phyloP scores from a whole-genome alignment of 2,329 filamentous ascomycete species.

The Cercospora janseana region DNA sequence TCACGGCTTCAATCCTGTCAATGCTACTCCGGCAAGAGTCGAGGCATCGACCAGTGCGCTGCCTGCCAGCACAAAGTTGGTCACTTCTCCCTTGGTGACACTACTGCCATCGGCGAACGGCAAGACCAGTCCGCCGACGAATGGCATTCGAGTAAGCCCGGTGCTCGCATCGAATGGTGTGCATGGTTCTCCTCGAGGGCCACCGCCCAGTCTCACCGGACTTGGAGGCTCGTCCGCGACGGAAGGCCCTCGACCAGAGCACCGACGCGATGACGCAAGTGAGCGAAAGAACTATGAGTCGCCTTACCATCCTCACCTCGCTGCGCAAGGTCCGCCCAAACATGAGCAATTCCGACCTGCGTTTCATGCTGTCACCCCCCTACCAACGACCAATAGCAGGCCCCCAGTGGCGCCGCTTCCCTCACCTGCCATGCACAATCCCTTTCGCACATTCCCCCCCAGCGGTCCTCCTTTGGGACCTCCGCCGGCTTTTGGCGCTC shows the following conservation, averaged over 20 bases:
- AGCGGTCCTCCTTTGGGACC: background rate
- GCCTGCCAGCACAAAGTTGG: background rate
- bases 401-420: background rate
- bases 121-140: background rate
- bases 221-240: background rate
- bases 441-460: constrained; percentile 9
- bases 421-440: constrained; percentile 6
- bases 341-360: constrained; percentile 23
- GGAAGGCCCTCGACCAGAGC: background rate
- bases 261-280: background rate
- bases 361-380: background rate
- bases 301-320: constrained; percentile 48
- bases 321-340: constrained; percentile 35
- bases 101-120: background rate
- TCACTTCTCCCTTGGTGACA: background rate
- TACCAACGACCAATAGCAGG: background rate
- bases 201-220: constrained; percentile 7
- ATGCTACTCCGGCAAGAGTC: background rate
- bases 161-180: background rate
- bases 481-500: background rate
- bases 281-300: constrained; percentile 33
- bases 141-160: background rate
- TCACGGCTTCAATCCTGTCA: constrained; percentile 11
- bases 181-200: background rate
- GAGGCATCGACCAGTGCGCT: constrained; percentile 7